These are phyloP conservation scores for Auriscalpium vulgare DNA, from an alignment of 768 basidiomycete genomes.

Conservation along the genomic window DNA sequence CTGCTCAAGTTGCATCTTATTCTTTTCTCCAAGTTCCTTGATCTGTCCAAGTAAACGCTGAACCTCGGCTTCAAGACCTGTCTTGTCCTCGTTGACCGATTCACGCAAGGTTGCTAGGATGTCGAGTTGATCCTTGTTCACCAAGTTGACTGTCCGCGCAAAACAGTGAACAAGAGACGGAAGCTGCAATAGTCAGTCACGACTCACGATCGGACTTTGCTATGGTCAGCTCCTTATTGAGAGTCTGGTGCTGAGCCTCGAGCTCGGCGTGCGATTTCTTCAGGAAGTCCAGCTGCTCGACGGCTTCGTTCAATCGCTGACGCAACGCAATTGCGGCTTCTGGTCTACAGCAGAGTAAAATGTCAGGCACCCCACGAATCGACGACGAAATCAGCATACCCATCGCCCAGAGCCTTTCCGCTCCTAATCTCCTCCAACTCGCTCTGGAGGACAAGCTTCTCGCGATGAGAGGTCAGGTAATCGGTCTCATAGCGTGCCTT, in stretches of 20 bases:
- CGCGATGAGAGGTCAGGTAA: constrained; percentile 77
- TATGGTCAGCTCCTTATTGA: constrained; percentile 63
- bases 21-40: constrained; percentile 72
- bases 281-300: constrained; percentile 69
- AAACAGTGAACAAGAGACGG: constrained; percentile 3
- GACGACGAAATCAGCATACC: constrained; percentile 36
- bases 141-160: constrained; percentile 65
- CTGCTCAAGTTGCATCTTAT: constrained; percentile 85
- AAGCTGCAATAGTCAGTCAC: no score
- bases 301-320: constrained; percentile 79
- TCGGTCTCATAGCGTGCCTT: constrained; percentile 85
- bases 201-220: constrained; percentile 79
- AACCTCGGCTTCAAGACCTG: constrained; percentile 61
- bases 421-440: constrained; percentile 84
- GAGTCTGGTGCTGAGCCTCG: constrained; percentile 57
- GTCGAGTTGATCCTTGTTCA: constrained; percentile 90
- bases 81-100: constrained; percentile 84
- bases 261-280: constrained; percentile 63
- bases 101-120: constrained; percentile 81
- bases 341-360: constrained; percentile 36
- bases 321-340: constrained; percentile 87
- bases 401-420: constrained; percentile 78
- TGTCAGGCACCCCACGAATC: no score
- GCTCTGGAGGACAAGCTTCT: constrained; percentile 70
- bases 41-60: constrained; percentile 57